These are phyloP conservation scores for Albizia julibrissin DNA, from an alignment of 306 rosid species.

Conservation along the genomic window DNA sequence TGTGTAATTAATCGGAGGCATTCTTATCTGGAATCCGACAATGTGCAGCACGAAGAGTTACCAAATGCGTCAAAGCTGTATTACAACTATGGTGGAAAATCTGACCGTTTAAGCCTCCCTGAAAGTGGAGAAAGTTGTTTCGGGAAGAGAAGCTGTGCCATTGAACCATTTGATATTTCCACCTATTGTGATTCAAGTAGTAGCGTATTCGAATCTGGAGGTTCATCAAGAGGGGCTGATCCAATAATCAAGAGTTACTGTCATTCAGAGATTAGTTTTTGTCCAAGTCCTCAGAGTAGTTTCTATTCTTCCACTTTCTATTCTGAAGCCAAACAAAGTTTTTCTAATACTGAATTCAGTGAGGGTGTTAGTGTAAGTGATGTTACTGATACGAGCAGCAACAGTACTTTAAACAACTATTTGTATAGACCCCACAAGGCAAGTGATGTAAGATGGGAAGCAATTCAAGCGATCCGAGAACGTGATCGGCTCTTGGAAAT, in stretches of 20 bases:
- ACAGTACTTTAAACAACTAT: slow-evolving; percentile 71
- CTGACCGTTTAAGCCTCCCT: slow-evolving; percentile 31
- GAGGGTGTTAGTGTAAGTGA: slow-evolving; percentile 88
- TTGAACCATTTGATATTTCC: slow-evolving; percentile 40
- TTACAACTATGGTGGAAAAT: slow-evolving; percentile 37
- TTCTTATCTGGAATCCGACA: slow-evolving; percentile 32
- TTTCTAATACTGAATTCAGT: slow-evolving; percentile 69
- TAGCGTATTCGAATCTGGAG: slow-evolving; percentile 44
- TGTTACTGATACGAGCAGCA: slow-evolving; percentile 86
- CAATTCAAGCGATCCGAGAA: slow-evolving; percentile 74
- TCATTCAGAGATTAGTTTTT: slow-evolving; percentile 46
- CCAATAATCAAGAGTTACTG: slow-evolving; percentile 35
- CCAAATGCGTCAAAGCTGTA: slow-evolving; percentile 36
- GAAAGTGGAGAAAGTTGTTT: slow-evolving; percentile 48
- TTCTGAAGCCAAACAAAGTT: slow-evolving; percentile 87
- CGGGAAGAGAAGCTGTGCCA: slow-evolving; percentile 40
- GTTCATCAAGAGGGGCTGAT: slow-evolving; percentile 46
- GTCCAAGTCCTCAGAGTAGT: slow-evolving; percentile 76
- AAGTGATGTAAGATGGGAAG: slow-evolving; percentile 93
- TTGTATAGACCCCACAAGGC: slow-evolving; percentile 86
- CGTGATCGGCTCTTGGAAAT: slow-evolving; percentile 69
- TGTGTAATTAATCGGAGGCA: slow-evolving; percentile 44
- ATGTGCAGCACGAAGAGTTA: slow-evolving; percentile 34
- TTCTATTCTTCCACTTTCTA: slow-evolving; percentile 63
- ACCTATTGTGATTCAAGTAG: slow-evolving; percentile 45